Evolutionary conservation across 768 basidiomycete genomes (phyloP).

Genomic region (Amanita exitialis): DNA sequence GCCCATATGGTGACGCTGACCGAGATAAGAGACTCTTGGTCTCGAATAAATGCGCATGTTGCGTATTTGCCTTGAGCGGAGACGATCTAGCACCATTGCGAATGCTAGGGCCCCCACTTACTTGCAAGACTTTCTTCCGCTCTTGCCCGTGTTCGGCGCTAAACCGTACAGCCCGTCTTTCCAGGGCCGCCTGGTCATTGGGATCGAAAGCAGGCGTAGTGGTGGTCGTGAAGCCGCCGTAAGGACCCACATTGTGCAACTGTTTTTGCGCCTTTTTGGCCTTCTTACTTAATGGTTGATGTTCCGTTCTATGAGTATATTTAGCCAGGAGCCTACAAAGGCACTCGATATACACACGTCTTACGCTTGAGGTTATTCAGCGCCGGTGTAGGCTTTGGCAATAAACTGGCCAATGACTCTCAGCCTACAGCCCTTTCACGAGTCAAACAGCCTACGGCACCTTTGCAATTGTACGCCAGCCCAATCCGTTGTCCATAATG

Average conservation of each 20-base stretch:
- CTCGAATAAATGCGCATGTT: constrained; percentile 45
- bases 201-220: constrained; percentile 34
- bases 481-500: constrained; percentile 95
- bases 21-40: constrained; percentile 26
- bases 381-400: constrained; percentile 46
- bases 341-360: constrained; percentile 30
- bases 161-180: constrained; percentile 80
- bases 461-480: constrained; percentile 76
- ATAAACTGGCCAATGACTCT: constrained; percentile 30
- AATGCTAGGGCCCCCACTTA: constrained; percentile 20
- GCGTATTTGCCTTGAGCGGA: constrained; percentile 34
- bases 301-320: constrained; percentile 24
- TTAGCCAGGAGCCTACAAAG: constrained; percentile 1
- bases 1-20: constrained; percentile 33
- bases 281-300: constrained; percentile 33
- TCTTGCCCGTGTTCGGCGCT: constrained; percentile 86
- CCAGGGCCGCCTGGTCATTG: constrained; percentile 60
- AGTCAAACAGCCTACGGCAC: constrained; percentile 25
- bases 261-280: constrained; percentile 54
- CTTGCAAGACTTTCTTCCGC: constrained; percentile 35
- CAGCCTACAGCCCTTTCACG: constrained; percentile 9
- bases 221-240: not conserved
- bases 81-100: constrained; percentile 22
- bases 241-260: constrained; percentile 10
- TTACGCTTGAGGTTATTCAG: constrained; percentile 60